These are phyloP conservation scores for Barbatosphaeria neglecta DNA, from an alignment of 495 filamentous ascomycete species.

Conservation along the genomic window DNA sequence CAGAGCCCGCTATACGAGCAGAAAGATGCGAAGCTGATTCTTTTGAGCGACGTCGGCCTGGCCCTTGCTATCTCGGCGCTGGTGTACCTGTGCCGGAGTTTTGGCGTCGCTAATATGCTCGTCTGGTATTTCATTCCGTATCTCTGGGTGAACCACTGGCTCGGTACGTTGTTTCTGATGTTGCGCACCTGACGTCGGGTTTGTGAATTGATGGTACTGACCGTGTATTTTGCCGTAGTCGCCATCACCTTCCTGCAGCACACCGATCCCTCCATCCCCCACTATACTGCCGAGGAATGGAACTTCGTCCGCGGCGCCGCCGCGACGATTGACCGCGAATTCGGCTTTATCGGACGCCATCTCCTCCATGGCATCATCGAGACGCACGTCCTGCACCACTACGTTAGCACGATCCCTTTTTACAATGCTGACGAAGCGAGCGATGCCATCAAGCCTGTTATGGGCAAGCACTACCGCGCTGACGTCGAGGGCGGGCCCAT, in stretches of 20 bases:
- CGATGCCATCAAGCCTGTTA: conserved; percentile 70
- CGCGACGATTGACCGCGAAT: conserved; percentile 79
- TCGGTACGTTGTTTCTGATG: conserved; percentile 49
- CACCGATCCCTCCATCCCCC: conserved; percentile 75
- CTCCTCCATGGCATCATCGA: conserved; percentile 88
- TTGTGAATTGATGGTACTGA: too few species aligned
- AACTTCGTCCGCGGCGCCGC: conserved; percentile 78
- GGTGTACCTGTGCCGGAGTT: conserved; percentile 54
- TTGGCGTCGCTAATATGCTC: conserved; percentile 71
- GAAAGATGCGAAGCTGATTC: conserved; percentile 72
- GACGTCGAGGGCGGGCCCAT: conserved; percentile 50
- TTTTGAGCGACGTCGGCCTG: conserved; percentile 74
- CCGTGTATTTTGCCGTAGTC: conserved; percentile 42
- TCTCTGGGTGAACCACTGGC: conserved; percentile 98
- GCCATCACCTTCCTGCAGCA: conserved; percentile 87
- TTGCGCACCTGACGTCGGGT: too few species aligned
- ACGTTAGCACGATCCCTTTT: conserved; percentile 75
- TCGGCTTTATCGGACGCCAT: conserved; percentile 77
- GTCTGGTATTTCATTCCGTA: conserved; percentile 95
- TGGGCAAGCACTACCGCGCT: conserved; percentile 70
- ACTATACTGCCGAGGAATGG: conserved; percentile 68
- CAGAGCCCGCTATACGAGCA: conserved; percentile 81
- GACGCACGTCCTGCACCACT: conserved; percentile 85
- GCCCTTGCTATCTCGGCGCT: conserved; percentile 40
- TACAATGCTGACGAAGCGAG: conserved; percentile 85